Evolutionary conservation across 1,284 basidiomycete genomes (phyloP).

Genomic region (Moesziomyces sp.): DNA sequence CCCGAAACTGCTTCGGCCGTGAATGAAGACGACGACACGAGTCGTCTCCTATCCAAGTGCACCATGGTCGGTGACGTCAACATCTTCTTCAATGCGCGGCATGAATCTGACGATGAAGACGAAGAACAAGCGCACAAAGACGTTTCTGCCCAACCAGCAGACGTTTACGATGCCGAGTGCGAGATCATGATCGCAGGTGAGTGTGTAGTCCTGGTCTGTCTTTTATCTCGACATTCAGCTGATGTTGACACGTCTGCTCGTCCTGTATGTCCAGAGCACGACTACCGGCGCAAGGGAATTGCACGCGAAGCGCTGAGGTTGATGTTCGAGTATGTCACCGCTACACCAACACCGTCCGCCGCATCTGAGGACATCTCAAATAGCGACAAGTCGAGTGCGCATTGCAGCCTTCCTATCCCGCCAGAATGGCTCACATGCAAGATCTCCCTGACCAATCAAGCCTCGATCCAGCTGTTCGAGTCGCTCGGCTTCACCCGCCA

Average conservation of each 20-base stretch:
- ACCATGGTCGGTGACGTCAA: slow-evolving; percentile 93
- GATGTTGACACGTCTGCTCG: neutral
- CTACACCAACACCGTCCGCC: slow-evolving; percentile 63
- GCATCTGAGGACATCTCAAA: neutral
- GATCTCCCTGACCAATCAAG: slow-evolving; percentile 43
- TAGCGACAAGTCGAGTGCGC: neutral
- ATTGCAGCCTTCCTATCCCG: slow-evolving; percentile 41
- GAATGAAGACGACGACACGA: slow-evolving; percentile 10
- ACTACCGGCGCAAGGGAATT: slow-evolving; percentile 74
- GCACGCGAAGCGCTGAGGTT: slow-evolving; percentile 66
- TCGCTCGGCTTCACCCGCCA: slow-evolving; percentile 52
- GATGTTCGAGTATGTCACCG: slow-evolving; percentile 63
- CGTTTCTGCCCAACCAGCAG: neutral
- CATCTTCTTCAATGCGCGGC: slow-evolving; percentile 74
- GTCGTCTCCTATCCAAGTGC: slow-evolving; percentile 42
- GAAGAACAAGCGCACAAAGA: slow-evolving; percentile 61
- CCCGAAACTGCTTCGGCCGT: neutral
- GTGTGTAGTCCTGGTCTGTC: slow-evolving; percentile 33
- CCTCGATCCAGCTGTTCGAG: slow-evolving; percentile 51
- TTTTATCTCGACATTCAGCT: neutral
- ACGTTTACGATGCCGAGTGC: slow-evolving; percentile 73
- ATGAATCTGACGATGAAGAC: slow-evolving; percentile 32
- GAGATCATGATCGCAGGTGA: slow-evolving; percentile 85
- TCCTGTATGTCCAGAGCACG: slow-evolving; percentile 70
- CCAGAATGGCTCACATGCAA: slow-evolving; percentile 47